Percentiles rank a stretch among this genome's conserved stretches.
Evolutionary conservation across 257 asterid species (phyloP).

Genomic region (Fraxinus anomala): DNA sequence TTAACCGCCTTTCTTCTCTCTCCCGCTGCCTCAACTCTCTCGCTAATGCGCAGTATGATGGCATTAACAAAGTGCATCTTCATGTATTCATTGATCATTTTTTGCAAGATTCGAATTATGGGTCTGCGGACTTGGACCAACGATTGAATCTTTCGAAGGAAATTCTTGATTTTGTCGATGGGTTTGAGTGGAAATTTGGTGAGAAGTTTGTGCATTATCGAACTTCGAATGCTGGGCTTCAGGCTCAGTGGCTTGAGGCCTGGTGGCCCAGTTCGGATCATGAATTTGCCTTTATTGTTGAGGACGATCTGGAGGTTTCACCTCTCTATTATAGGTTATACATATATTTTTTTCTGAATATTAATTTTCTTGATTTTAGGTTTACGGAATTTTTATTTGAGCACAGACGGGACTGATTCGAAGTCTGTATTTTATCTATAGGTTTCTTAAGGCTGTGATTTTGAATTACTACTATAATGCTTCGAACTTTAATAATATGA

Average conservation of each 20-base stretch:
- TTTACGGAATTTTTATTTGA: neutral
- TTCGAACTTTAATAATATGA: conserved; percentile 61
- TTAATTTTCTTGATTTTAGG: neutral
- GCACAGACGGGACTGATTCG: neutral
- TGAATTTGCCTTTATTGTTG: conserved; percentile 87
- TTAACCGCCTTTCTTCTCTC: conserved; percentile 74
- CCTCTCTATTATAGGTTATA: conserved; percentile 74
- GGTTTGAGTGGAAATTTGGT: conserved; percentile 73
- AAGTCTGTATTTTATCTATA: conserved; percentile 18
- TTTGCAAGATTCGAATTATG: conserved; percentile 36
- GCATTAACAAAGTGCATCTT: conserved; percentile 58
- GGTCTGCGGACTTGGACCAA: conserved; percentile 45
- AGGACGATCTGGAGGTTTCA: conserved; percentile 93
- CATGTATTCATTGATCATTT: conserved; percentile 82
- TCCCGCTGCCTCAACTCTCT: conserved; percentile 87
- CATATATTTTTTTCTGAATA: neutral
- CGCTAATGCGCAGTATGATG: conserved; percentile 68
- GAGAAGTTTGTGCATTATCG: conserved; percentile 62
- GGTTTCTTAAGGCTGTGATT: conserved; percentile 72
- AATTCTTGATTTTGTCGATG: conserved; percentile 74
- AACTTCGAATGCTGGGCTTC: conserved; percentile 61
- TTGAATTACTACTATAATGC: conserved; percentile 62
- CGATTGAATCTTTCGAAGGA: conserved; percentile 52
- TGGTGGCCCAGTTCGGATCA: conserved; percentile 74
- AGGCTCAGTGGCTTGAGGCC: conserved; percentile 72